Percentiles rank a stretch among this genome's conserved stretches.
These are phyloP conservation scores for Phaeodactylum tricornutum DNA, from an alignment of 108 stramenopile species.

Conservation along the genomic window DNA sequence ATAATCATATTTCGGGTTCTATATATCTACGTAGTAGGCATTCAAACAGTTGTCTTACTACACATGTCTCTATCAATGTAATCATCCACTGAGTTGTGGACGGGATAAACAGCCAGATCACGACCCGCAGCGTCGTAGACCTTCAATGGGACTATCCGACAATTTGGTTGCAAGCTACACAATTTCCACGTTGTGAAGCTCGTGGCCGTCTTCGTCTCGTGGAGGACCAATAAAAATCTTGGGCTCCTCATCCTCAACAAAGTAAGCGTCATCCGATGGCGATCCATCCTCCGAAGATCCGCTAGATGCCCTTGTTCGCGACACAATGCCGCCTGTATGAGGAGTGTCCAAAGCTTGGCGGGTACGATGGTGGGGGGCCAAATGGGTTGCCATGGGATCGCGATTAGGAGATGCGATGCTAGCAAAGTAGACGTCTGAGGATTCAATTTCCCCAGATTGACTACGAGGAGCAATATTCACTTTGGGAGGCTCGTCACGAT, in stretches of 20 bases:
- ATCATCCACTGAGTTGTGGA: too few relatives aligned
- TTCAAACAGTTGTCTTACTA: too few relatives aligned
- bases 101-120: too few relatives aligned
- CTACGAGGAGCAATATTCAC: conserved; percentile 20
- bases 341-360: not conserved
- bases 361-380: not conserved
- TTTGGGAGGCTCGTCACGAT: conserved; percentile 4
- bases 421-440: too few relatives aligned
- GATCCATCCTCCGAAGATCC: conserved; percentile 2
- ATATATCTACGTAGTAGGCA: too few relatives aligned
- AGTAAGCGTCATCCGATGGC: not conserved
- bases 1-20: too few relatives aligned
- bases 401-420: conserved; percentile 1
- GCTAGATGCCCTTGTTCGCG: conserved; percentile 4
- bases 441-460: too few relatives aligned
- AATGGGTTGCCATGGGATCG: conserved; percentile 7
- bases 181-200: conserved; percentile 15
- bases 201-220: conserved; percentile 22
- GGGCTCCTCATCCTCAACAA: conserved; percentile 2
- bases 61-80: too few relatives aligned
- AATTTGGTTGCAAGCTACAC: conserved; percentile 2
- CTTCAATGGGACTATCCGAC: not conserved
- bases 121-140: not conserved
- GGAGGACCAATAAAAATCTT: conserved; percentile 14
- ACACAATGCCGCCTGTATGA: not conserved